A percentile compares a stretch with the other conserved stretches of the same genome.
Conservation (phyloP, 345 rosid genomes). For the Rubroshorea leprosula region DNA sequence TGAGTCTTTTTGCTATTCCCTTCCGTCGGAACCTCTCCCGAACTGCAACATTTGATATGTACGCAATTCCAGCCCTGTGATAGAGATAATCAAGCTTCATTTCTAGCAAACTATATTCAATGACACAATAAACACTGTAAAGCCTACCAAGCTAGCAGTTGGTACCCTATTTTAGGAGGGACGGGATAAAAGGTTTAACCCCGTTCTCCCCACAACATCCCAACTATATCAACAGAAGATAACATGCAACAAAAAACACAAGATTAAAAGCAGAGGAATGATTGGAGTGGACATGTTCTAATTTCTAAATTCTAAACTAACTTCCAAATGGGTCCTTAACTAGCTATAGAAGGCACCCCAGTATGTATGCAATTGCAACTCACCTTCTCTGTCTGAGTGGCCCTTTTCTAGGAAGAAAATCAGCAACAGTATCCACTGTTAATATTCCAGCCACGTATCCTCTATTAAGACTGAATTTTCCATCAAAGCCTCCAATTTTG, state of each 20-base stretch:
- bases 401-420: constrained; percentile 87
- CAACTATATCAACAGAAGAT: too few species aligned
- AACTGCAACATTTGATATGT: constrained; percentile 88
- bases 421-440: constrained; percentile 82
- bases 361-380: background rate
- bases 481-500: constrained; percentile 68
- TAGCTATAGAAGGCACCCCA: too few species aligned
- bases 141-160: too few species aligned
- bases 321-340: background rate
- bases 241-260: too few species aligned
- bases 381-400: constrained; percentile 74
- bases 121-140: too few species aligned
- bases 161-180: too few species aligned
- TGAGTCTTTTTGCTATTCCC: constrained; percentile 79
- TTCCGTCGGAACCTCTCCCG: constrained; percentile 64
- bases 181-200: too few species aligned
- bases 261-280: too few species aligned
- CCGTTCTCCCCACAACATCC: too few species aligned
- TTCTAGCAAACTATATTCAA: background rate
- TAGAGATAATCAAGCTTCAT: background rate
- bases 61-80: constrained; percentile 80
- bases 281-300: too few species aligned
- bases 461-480: constrained; percentile 50
- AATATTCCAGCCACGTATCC: constrained; percentile 87
- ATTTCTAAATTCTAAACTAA: too few species aligned